Conservation (phyloP, 2,329 filamentous ascomycete species). For the Fusarium sp. region DNA sequence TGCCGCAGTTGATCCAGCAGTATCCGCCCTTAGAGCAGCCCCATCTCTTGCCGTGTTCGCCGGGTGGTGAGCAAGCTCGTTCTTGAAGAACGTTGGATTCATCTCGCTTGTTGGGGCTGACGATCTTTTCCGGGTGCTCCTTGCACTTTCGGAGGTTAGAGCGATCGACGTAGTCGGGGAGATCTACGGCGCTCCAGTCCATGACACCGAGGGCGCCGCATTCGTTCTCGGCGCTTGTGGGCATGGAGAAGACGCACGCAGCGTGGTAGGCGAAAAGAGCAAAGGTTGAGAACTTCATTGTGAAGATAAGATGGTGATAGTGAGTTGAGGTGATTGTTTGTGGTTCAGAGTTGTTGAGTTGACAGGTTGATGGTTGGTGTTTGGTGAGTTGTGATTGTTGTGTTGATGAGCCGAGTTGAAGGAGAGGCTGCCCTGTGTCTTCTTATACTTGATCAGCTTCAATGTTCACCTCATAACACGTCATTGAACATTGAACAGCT, state of each 20-base stretch:
- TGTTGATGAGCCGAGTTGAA: neutral
- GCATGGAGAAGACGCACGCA: neutral
- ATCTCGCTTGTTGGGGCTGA: neutral
- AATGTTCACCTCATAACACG: neutral
- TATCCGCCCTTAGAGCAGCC: neutral
- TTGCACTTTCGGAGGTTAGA: constrained; percentile 2
- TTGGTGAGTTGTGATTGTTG: neutral
- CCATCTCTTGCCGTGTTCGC: neutral
- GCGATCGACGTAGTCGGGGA: neutral
- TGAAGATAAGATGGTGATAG: neutral
- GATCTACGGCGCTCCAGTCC: constrained; percentile 2
- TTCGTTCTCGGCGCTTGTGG: neutral
- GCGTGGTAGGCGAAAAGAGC: neutral
- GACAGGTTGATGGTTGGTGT: neutral
- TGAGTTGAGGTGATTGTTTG: neutral
- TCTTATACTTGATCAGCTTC: neutral
- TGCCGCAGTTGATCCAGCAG: constrained; percentile 3
- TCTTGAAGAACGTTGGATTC: neutral
- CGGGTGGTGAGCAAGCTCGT: neutral
- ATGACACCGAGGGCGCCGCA: constrained; percentile 10
- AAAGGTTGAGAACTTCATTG: neutral
- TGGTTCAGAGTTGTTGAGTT: neutral
- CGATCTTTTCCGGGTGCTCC: neutral
- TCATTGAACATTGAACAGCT: neutral
- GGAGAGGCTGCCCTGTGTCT: neutral